Base-by-base conservation (phyloP, 768 basidiomycete genomes). In the Trametes cingulata region DNA sequence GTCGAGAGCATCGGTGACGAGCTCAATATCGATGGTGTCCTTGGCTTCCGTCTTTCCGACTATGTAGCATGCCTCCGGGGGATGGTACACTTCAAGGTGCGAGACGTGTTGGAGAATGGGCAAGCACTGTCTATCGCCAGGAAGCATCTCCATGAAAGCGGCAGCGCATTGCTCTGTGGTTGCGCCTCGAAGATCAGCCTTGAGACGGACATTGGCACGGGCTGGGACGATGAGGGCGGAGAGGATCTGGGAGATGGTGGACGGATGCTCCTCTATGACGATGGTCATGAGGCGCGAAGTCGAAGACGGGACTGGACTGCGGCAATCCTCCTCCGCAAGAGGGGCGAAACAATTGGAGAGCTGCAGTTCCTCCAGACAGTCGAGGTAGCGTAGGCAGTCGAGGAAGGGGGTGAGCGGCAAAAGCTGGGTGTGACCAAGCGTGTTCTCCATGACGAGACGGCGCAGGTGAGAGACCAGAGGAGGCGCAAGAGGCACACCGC, bases 291-390 rank as follows among this genome's bases (percentile, higher is more conserved):
- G 17, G 6, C 48, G 51, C 22, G 51, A 40, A 2, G 22, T 27
- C 15, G 39, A 7, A 9, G 39, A 35, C 1, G 37, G 12, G 6
- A 17, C 2, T 7, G 39, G 37, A 33, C 45, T 1, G 8, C 22
- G 22, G 15, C 46, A 24, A 3, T 22, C 47, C 4, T 49, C 39
- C 6, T 8, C 27, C 6, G 47, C 17, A 12, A 24, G 15, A 6
- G 15, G 42, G 17, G 43, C 33, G 36, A 57, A 57, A 25, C 56
- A 57, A 27, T 57, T 49, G 6, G 14, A 6, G 8, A 57, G 35
- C 13, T 41, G n/a, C 6, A 57, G 39, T 19, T 57, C 47, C 22
- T 57, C 56, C 39, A 57, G n/a, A 19, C 47, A 41, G 10, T 57
- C 39, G 39, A 57, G 41, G 39, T n/a, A 14, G 37, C 56, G 17